Evolutionary conservation across 2,329 filamentous ascomycete genomes (phyloP), one percentile per base, ranked within the genome.

Genomic region (Aspergillus awamori): DNA sequence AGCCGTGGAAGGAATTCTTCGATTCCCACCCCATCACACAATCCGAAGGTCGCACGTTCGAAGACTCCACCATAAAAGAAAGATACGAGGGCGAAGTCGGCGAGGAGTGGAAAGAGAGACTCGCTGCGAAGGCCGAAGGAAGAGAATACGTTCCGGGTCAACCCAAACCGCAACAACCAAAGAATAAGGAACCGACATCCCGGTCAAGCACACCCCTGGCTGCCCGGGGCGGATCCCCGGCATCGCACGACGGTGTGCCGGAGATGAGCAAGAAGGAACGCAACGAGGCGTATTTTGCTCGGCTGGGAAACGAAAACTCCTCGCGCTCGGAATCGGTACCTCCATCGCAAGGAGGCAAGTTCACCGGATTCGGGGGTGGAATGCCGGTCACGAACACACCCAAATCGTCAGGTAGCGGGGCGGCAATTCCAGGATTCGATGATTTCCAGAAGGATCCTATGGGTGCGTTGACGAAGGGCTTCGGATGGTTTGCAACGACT

Each of bases 391-490:
- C 81, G 55, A 77, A 82, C 66, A 69, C 77, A 67, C 66, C 59
- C 13, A 65, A 65, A 2, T 22, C 48, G 5, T 22, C 41, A 5
- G 53, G 56, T 3, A 62, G 55, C 7, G 38, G 54, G 7, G 57
- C 39, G 13, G n/a, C 41, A 13, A 53, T 65, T 1, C 91, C 90
- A 0, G 87, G 87, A 11, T 80, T 95, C n/a, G 89, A 95, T 58
- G 94, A 98, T 58, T 86, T 98, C 72, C 92, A 97, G 77, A 91
- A 89, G 73, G 95, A 99, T 74, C 93, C 95, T 0, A 83, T 98
- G 64, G 93, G 87, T 1, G 93, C 94, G 15, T 78, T 99, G 69
- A 92, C 88, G 28, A 97, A 96, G 78, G 91, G 94, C 0, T 96
- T 98, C 71, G 94, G 94, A 8, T 98, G 95, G 93, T 92, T 98